A percentile compares a stretch with the other conserved stretches of the same genome.
phyloP scores from a whole-genome alignment of 768 basidiomycete species.

The Mycena sanguinolenta region DNA sequence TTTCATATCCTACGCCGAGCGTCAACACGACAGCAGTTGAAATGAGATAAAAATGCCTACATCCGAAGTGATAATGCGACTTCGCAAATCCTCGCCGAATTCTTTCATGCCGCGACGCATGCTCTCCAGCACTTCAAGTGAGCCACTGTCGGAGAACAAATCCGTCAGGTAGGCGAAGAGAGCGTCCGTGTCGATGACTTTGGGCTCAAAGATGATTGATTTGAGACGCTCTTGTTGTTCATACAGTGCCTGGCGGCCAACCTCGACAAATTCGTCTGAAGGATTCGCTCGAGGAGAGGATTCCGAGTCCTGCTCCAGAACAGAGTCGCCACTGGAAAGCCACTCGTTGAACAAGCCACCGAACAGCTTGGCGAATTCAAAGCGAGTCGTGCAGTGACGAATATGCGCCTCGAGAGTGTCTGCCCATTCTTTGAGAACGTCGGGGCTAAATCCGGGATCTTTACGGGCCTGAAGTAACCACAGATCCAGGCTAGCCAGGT shows the following conservation, averaged over 20 bases:
- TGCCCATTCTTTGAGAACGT: constrained; percentile 1
- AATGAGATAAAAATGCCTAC: not conserved
- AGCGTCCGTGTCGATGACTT: not conserved
- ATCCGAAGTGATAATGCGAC: not conserved
- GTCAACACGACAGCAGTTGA: not conserved
- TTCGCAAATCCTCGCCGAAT: constrained; percentile 16
- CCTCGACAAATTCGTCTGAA: constrained; percentile 3
- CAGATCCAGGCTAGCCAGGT: not conserved
- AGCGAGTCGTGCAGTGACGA: constrained; percentile 3
- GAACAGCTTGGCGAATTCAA: constrained; percentile 8
- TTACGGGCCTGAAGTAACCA: not conserved
- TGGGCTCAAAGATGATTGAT: not conserved
- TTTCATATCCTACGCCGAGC: not conserved
- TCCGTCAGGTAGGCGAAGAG: not conserved
- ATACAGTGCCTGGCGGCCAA: constrained; percentile 4
- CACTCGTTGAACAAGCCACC: constrained; percentile 10
- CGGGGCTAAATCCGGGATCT: constrained; percentile 5
- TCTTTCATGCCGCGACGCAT: constrained; percentile 47
- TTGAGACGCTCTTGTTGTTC: constrained; percentile 11
- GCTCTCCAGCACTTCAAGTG: constrained; percentile 44
- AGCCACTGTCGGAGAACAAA: constrained; percentile 32
- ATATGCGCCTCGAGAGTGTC: not conserved
- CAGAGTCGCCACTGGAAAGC: constrained; percentile 7
- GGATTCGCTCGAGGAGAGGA: not conserved
- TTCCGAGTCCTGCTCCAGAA: not conserved